Evolutionary conservation across 2,329 filamentous ascomycete species (phyloP).

Genomic region (Coniochaeta ligniaria): DNA sequence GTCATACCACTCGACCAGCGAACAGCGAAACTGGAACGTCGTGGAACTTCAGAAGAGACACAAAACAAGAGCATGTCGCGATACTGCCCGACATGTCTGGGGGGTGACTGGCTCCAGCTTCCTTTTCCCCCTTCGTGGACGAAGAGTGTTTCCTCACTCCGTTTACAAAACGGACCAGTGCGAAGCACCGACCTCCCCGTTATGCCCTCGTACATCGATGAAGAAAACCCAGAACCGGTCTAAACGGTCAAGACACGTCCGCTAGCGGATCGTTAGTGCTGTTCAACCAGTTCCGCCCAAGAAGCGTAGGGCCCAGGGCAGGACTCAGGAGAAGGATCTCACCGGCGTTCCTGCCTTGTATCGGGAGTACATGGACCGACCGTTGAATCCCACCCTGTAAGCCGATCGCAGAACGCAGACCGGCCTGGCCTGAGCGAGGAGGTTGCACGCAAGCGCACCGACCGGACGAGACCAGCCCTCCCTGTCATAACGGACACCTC

Average conservation of each 20-base stretch:
- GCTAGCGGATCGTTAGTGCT: neutral
- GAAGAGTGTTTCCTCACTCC: neutral
- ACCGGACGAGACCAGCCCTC: neutral
- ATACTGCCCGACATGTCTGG: neutral
- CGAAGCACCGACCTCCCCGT: neutral
- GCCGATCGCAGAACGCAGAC: neutral
- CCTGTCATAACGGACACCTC: neutral
- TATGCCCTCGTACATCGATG: neutral
- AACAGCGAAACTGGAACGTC: neutral
- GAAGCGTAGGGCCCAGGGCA: neutral
- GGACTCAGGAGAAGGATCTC: neutral
- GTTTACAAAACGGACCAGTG: neutral
- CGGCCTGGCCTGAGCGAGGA: neutral
- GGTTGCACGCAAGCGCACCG: neutral
- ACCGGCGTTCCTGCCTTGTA: neutral
- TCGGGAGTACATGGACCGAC: neutral
- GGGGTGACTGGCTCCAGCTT: too few relatives aligned
- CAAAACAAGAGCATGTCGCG: neutral
- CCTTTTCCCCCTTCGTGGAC: neutral
- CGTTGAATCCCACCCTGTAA: neutral
- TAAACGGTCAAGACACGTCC: too few relatives aligned
- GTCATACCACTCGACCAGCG: neutral
- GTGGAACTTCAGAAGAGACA: neutral
- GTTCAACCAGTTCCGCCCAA: neutral
- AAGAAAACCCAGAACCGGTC: neutral